Evolutionary conservation across 306 rosid species (phyloP).

Genomic region (Clitoria ternatea): DNA sequence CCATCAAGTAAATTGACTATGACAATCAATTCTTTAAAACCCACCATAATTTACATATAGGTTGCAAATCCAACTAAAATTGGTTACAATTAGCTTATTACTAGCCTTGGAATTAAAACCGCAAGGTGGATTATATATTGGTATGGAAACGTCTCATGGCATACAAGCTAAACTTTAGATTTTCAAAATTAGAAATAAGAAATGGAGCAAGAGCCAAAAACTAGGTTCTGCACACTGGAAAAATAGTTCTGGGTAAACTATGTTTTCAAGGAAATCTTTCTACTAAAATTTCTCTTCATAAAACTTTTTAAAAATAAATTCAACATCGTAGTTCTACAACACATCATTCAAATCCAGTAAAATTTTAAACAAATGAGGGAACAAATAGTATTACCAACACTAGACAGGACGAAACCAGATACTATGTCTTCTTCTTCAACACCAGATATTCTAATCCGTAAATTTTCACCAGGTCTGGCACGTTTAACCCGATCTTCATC

Average conservation of each 20-base stretch:
- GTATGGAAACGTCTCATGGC: not conserved
- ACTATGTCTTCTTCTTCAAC: conserved; percentile 79
- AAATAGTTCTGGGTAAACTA: not conserved
- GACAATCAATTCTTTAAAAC: not conserved
- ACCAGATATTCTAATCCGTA: conserved; percentile 81
- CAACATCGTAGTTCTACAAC: not conserved
- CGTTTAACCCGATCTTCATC: conserved; percentile 67
- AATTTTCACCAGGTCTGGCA: conserved; percentile 99
- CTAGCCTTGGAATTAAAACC: not conserved
- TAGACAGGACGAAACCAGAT: conserved; percentile 77
- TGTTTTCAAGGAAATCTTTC: not conserved
- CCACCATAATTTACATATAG: not conserved
- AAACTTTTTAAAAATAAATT: not conserved
- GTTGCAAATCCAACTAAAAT: not conserved
- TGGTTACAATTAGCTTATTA: not conserved
- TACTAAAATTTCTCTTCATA: not conserved
- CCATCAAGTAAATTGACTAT: not conserved
- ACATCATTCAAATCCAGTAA: conserved; percentile 6
- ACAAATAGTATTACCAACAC: conserved; percentile 55
- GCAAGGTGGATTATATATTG: not conserved
- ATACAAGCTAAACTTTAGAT: not conserved
- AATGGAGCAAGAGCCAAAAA: not conserved
- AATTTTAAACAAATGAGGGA: not conserved
- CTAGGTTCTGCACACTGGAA: not conserved
- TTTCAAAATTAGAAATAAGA: conserved; percentile 7